Evolutionary conservation across 176 grass and related monocot genomes (phyloP), one percentile per base, ranked within the genome.

Genomic region (Canna indica): DNA sequence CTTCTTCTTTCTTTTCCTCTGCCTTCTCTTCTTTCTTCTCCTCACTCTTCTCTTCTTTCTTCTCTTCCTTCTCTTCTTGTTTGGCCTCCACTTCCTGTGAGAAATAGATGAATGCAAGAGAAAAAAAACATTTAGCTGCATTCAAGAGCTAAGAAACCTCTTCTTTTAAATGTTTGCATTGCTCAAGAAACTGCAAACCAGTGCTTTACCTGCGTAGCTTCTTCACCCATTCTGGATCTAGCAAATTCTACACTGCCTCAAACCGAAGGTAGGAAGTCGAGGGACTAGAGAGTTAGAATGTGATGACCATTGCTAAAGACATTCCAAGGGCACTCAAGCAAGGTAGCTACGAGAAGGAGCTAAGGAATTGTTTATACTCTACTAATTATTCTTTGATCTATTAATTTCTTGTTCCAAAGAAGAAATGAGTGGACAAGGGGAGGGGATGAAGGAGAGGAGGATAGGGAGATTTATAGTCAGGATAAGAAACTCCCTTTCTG

Each of bases 391-490:
- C 59, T 71, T 76, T 26, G 34, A 27, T 57, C 24, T 26, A 47
- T 60, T 34, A 22, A 59, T 60, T 73, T 52, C 58, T 69, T 57
- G 28, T 69, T 73, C 62, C 67, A 72, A 59, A 27, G 34, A 24
- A 81, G 48, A 69, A 63, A 60, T 26, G 64, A 48, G n/a, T 45
- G 3, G 35, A 64, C 29, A 10, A 31, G 41, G 30, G 57, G 71
- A 73, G 46, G 69, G 67, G 69, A 76, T 74, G 30, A 67, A 47
- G 70, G 13, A 73, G 36, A 60, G 74, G 61, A 36, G 64, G 29
- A 22, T 1, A 28, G 60, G 63, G 60, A 33, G 41, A 73, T 81
- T 83, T 91, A 85, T 85, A 84, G 73, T 76, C 82, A 60, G 47
- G 30, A 6, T 71, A 33, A 12, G 47, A n/a, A n/a, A n/a, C n/a